Conservation (phyloP, 148 eudicot genomes). For the Fagopyrum homotropicum region DNA sequence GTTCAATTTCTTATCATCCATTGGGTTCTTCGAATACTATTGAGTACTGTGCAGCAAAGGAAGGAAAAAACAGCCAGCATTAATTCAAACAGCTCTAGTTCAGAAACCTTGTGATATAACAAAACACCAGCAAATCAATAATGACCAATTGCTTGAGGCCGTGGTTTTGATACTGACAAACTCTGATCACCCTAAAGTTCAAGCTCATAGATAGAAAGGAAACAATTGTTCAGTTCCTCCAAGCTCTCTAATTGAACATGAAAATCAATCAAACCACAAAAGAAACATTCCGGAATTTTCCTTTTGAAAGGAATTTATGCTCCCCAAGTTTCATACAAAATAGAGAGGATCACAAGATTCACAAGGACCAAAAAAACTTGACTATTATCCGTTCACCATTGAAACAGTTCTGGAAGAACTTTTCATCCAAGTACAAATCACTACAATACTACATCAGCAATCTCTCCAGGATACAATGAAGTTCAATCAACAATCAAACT, state of each 20-base stretch:
- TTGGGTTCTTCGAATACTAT: slow-evolving; percentile 20
- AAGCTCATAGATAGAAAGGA: background rate
- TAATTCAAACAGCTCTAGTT: background rate
- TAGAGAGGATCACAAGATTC: background rate
- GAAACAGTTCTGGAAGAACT: background rate
- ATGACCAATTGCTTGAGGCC: background rate
- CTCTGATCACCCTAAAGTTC: background rate
- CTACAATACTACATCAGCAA: background rate
- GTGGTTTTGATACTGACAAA: too few relatives aligned
- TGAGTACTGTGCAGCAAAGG: background rate
- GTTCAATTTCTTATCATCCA: slow-evolving; percentile 66
- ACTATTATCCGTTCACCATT: background rate
- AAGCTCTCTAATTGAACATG: background rate
- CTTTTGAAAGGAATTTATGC: background rate
- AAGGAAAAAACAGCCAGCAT: slow-evolving; percentile 1
- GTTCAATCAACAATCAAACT: background rate
- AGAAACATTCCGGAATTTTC: background rate
- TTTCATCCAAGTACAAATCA: background rate
- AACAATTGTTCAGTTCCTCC: background rate
- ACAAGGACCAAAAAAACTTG: background rate
- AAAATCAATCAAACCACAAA: background rate
- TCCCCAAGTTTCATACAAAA: background rate
- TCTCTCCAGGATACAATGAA: background rate
- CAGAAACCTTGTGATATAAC: background rate
- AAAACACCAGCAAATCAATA: background rate